Percentiles rank a stretch among this genome's conserved stretches.
Evolutionary conservation across 306 rosid species (phyloP).

Genomic region (Malus domestica): ASM211411v1 NC_041801.1:2710501-2711000

Average conservation of each 20-base stretch:
- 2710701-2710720: neutral
- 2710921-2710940: neutral
- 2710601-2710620: neutral
- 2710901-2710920: neutral
- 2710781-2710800: constrained; percentile 23
- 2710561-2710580: too few relatives aligned
- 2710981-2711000: neutral
- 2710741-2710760: constrained; percentile 36
- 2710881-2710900: constrained; percentile 25
- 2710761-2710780: constrained; percentile 39
- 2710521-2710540: neutral
- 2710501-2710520: constrained; percentile 24
- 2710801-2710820: constrained; percentile 27
- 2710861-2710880: constrained; percentile 39
- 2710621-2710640: neutral
- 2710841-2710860: constrained; percentile 36
- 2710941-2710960: neutral
- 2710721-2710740: constrained; percentile 32
- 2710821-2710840: constrained; percentile 42
- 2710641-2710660: neutral
- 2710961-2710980: neutral
- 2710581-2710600: neutral
- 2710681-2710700: neutral
- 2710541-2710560: neutral
- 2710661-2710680: neutral